Evolutionary conservation across 2,329 filamentous ascomycete species (phyloP).

Genomic region (Talaromyces sp.): DNA sequence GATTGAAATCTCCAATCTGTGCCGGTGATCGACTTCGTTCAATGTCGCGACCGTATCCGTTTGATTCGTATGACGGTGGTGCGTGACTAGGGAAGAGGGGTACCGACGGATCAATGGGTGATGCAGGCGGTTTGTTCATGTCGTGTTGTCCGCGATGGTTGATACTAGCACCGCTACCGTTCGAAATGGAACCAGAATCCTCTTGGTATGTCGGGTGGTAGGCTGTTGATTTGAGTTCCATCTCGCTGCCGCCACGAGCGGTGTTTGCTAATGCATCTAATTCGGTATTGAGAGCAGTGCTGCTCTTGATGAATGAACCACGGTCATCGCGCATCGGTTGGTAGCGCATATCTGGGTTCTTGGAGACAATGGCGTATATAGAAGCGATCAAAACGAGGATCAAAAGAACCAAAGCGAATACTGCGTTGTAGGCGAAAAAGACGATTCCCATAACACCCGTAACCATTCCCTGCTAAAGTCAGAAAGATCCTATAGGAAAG

Average conservation of each 20-base stretch:
- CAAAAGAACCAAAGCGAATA: constrained; percentile 77
- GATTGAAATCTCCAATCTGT: constrained; percentile 28
- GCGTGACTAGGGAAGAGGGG: constrained; percentile 49
- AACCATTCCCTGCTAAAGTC: constrained; percentile 60
- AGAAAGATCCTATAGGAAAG: constrained; percentile 16
- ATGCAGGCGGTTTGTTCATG: constrained; percentile 35
- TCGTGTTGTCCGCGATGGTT: constrained; percentile 47
- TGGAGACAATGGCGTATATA: constrained; percentile 76
- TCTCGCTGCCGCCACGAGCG: constrained; percentile 78
- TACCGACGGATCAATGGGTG: constrained; percentile 49
- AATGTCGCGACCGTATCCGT: constrained; percentile 14
- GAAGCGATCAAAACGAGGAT: constrained; percentile 78
- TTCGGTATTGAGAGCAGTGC: constrained; percentile 81
- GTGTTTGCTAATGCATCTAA: constrained; percentile 86
- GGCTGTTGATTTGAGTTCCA: constrained; percentile 38
- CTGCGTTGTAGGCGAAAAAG: constrained; percentile 83
- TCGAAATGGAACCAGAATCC: constrained; percentile 67
- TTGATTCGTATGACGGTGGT: constrained; percentile 36
- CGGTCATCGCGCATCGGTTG: constrained; percentile 96
- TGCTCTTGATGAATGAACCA: constrained; percentile 95
- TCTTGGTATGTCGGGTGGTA: constrained; percentile 69
- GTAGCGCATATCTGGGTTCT: constrained; percentile 93
- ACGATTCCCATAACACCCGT: constrained; percentile 85
- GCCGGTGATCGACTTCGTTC: constrained; percentile 15
- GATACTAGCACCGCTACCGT: constrained; percentile 49